Conservation (phyloP, 305 asterid genomes). For the Ruellia speciosa region DNA sequence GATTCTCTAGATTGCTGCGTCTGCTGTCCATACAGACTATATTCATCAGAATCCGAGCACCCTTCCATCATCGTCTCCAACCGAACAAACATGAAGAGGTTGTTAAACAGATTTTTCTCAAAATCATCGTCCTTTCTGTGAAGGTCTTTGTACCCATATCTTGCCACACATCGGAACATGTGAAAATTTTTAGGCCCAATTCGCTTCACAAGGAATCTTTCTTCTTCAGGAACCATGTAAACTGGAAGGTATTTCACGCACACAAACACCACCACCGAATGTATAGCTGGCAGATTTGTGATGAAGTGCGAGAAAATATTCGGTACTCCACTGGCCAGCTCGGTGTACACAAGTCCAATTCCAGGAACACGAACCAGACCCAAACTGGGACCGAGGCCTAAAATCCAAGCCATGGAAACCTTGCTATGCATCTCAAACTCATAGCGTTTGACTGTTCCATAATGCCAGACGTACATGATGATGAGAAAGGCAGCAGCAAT, state of each 20-base stretch:
- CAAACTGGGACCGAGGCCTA: conserved; percentile 90
- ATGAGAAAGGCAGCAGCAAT: conserved; percentile 75
- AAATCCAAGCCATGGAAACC: conserved; percentile 92
- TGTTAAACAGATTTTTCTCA: conserved; percentile 72
- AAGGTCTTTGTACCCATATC: conserved; percentile 96
- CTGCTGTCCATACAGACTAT: conserved; percentile 69
- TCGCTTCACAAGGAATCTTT: conserved; percentile 77
- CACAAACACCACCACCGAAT: conserved; percentile 77
- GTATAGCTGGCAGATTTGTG: conserved; percentile 85
- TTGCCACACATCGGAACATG: conserved; percentile 93
- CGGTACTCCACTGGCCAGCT: conserved; percentile 95
- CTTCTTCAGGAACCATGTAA: conserved; percentile 87
- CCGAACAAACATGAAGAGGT: conserved; percentile 66
- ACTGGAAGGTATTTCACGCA: conserved; percentile 95
- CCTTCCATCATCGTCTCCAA: conserved; percentile 97
- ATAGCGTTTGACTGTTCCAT: conserved; percentile 81
- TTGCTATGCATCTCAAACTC: conserved; percentile 94
- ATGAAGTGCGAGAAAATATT: conserved; percentile 93
- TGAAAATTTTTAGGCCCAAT: conserved; percentile 86
- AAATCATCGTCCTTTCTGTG: conserved; percentile 85
- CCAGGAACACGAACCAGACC: conserved; percentile 99
- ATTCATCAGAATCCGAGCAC: conserved; percentile 83
- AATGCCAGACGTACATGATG: conserved; percentile 95
- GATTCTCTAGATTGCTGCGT: conserved; percentile 48
- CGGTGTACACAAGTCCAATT: conserved; percentile 90